Evolutionary conservation across 257 asterid species (phyloP).

Genomic region (Primulina tabacum): DNA sequence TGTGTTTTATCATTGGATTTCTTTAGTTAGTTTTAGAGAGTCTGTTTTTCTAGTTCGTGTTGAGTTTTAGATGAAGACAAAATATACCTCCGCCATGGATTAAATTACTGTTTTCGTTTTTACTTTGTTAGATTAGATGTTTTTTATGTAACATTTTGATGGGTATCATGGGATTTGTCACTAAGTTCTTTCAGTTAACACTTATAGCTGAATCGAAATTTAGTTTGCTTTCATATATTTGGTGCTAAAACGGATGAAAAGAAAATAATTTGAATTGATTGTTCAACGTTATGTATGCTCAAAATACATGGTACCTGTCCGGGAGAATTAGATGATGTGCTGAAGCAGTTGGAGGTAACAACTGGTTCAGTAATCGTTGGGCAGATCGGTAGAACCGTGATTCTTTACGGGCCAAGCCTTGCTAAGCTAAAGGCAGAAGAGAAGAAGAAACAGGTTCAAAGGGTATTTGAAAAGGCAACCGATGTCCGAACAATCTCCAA

Average conservation of each 20-base stretch:
- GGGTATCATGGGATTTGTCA: not conserved
- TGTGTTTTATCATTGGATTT: too few relatives aligned
- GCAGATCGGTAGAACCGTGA: constrained; percentile 85
- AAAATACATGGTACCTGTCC: constrained; percentile 81
- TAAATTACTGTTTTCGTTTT: not conserved
- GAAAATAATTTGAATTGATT: not conserved
- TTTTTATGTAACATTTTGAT: too few relatives aligned
- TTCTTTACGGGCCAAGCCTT: constrained; percentile 82
- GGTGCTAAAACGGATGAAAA: not conserved
- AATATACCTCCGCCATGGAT: not conserved
- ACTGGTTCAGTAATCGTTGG: constrained; percentile 74
- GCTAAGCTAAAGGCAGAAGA: constrained; percentile 77
- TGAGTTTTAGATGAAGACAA: too few relatives aligned
- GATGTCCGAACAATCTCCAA: constrained; percentile 24
- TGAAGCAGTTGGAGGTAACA: constrained; percentile 59
- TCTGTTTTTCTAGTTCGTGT: too few relatives aligned
- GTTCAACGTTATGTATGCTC: constrained; percentile 37
- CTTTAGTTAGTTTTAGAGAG: too few relatives aligned
- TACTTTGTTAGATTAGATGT: too few relatives aligned
- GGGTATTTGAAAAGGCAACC: constrained; percentile 35
- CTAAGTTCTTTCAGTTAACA: not conserved
- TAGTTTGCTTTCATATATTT: too few relatives aligned
- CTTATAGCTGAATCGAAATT: not conserved
- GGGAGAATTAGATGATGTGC: constrained; percentile 67
- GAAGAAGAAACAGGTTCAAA: constrained; percentile 58